Evolutionary conservation across 305 asterid genomes (phyloP), one percentile per base, ranked within the genome.

Genomic region (Coffea humblotiana): DNA sequence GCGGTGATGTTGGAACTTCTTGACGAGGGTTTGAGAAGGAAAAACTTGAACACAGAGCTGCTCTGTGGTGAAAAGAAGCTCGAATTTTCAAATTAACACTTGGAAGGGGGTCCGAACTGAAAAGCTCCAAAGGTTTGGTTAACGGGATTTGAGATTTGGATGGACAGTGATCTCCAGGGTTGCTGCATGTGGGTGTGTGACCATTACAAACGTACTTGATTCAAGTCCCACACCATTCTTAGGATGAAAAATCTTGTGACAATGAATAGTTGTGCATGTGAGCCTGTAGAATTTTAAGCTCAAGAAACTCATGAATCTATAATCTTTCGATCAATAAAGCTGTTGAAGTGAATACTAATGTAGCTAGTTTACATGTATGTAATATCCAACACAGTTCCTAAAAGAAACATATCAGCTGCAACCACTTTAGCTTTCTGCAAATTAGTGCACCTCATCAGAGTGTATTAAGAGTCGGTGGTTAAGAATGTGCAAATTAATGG

Each of bases 1-100:
- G 51, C 8, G 37, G 54, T 61, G 75, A 74, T 25, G 83, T 74
- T 37, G 73, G 10, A 61, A 19, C 32, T 52, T 35, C 37, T 63
- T 66, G 78, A 68, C 35, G 61, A 72, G 37, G 60, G 64, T 21
- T 27, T 32, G 19, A 1, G n/a, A 73, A 72, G 67, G 71, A 52
- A 52, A 18, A 40, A 45, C 49, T 32, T 23, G 51, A 74, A 37
- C 16, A 56, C 43, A 15, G 18, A 65, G 27, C 25, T 40, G 35
- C 56, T 19, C 6, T 13, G 15, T 32, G 25, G 32, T 37, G 13
- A 56, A 23, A 16, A 54, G 35, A 47, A 47, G 4, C 18, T 29
- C 9, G 7, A 3, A 4, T 45, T 48, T 52, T 76, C 61, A 52
- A 29, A 16, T 56, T 67, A n/a, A 54, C 58, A 47, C 35, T 78